These are phyloP conservation scores for Chionographis japonica DNA, from an alignment of 106 monocot species.

Conservation along the genomic window DNA sequence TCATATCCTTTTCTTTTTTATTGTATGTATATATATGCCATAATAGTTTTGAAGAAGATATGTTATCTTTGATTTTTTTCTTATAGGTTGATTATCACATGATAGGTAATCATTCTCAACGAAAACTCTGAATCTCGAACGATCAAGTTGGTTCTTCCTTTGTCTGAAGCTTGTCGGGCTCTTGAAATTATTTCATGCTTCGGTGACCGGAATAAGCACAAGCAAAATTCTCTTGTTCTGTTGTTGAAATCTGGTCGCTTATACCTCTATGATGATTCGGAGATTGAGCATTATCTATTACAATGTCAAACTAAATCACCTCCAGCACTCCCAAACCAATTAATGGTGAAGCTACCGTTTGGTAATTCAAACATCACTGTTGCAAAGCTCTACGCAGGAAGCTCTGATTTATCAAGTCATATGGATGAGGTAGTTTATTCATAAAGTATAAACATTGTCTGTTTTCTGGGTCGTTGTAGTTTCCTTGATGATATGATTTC, in stretches of 20 bases:
- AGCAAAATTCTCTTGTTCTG: constrained; percentile 56
- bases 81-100: background rate
- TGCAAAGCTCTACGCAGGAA: constrained; percentile 43
- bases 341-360: constrained; percentile 47
- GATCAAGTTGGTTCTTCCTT: constrained; percentile 66
- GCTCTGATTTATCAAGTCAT: constrained; percentile 10
- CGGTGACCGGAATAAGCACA: constrained; percentile 40
- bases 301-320: constrained; percentile 55
- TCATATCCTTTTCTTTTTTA: too few species aligned
- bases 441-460: background rate
- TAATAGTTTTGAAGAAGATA: too few species aligned
- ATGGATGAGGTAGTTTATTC: constrained; percentile 41
- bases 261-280: constrained; percentile 61
- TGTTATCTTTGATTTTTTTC: too few species aligned
- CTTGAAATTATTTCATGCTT: constrained; percentile 57
- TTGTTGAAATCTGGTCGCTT: constrained; percentile 68
- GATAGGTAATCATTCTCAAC: constrained; percentile 69
- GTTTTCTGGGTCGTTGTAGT: background rate
- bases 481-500: background rate
- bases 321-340: constrained; percentile 43
- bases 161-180: constrained; percentile 70
- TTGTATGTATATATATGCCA: too few species aligned
- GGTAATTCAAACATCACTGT: constrained; percentile 47
- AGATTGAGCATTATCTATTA: constrained; percentile 64
- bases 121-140: constrained; percentile 70